Evolutionary conservation across 805 yeast genomes (phyloP), one percentile per base, ranked within the genome.

Genomic region (Sugiyamaella marilandica): DNA sequence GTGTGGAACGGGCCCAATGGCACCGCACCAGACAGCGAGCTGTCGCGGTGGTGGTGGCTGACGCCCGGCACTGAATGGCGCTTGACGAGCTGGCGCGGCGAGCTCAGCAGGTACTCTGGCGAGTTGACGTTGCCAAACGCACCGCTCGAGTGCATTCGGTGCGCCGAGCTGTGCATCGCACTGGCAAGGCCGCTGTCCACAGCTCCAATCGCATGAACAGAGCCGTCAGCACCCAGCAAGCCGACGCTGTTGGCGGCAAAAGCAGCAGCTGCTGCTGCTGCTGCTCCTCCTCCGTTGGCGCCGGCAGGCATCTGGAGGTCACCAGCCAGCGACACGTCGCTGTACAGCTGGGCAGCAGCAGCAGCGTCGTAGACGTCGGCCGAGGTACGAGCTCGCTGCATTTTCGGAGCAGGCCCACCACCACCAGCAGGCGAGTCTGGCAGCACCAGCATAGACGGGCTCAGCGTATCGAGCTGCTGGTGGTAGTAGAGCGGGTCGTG

Each of bases 401-500:
- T 39, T 19, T 39, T 31, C 39, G 32, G 26, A 21, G 45, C 19
- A n/a, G n/a, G n/a, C n/a, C n/a, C n/a, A n/a, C n/a, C n/a, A n/a
- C n/a, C n/a, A 16, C 47, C 26, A 32, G 16, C 26, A 29, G 47
- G 37, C n/a, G 47, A 32, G 44, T 24, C 44, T 13, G 41, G 35
- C 32, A 47, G 31, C 50, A 47, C 18, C 32, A 47, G 41, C 50
- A 47, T 47, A 9, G 50, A 47, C 32, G 50, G 50, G 26, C 26
- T 34, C 16, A 47, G 50, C 5, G 44, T 11, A 19, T 47, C 50
- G n/a, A 47, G 31, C 32, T 47, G 41, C 18, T 47, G 33, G 34
- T 31, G 18, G 41, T 47, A 39, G 13, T 14, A 39, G 9, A 19
- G 24, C 43, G 19, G 43, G 43, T 39, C 43, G 19, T 39, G 43